Evolutionary conservation across 129 eudicot genomes (phyloP).

Genomic region (Scalesia atractyloides): DNA sequence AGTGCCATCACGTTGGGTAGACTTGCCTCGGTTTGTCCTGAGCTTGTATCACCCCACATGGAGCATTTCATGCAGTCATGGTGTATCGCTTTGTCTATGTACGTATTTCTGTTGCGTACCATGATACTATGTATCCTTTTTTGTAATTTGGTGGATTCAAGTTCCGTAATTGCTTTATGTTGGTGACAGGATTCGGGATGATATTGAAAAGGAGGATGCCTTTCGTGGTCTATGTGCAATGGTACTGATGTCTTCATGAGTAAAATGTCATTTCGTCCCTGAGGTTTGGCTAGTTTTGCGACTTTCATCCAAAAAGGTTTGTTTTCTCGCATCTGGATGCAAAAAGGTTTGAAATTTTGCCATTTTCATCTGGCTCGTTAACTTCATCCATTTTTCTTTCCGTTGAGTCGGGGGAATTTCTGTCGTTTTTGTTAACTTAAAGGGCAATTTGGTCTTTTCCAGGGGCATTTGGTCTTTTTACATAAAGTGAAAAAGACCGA

Average conservation of each 20-base stretch:
- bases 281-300: too few species aligned
- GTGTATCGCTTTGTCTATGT: conserved; percentile 90
- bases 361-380: too few species aligned
- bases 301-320: too few species aligned
- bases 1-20: conserved; percentile 94
- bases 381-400: too few species aligned
- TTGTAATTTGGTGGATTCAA: not conserved
- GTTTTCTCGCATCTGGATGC: too few species aligned
- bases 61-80: conserved; percentile 97
- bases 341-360: too few species aligned
- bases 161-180: conserved; percentile 12
- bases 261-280: too few species aligned
- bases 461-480: too few species aligned
- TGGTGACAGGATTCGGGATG: conserved; percentile 88
- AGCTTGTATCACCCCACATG: conserved; percentile 95
- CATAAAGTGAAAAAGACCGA: too few species aligned
- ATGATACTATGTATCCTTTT: not conserved
- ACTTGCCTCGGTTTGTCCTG: conserved; percentile 96
- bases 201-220: conserved; percentile 94
- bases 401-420: too few species aligned
- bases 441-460: too few species aligned
- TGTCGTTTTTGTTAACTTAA: too few species aligned
- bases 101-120: conserved; percentile 30
- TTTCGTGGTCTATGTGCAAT: conserved; percentile 94
- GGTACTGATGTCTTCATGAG: conserved; percentile 39